A percentile compares a stretch with the other conserved stretches of the same genome.
Conservation (phyloP, 768 basidiomycete genomes). For the Rossbeevera mucosa region DNA sequence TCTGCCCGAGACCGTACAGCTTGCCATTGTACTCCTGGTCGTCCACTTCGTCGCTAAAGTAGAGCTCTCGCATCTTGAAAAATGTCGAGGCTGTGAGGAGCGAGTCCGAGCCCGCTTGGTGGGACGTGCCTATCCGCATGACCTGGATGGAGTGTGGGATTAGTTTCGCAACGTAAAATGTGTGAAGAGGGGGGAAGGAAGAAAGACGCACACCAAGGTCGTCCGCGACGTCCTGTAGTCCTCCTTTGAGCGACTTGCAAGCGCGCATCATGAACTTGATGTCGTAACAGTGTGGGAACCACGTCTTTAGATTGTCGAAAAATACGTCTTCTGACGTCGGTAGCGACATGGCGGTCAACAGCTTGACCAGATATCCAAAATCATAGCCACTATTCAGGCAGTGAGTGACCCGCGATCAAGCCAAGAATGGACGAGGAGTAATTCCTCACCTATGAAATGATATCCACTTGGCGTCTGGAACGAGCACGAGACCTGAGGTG, state of each 20-base stretch:
- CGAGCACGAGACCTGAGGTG: slow-evolving; percentile 88
- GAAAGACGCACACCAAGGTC: slow-evolving; percentile 78
- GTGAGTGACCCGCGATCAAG: neutral
- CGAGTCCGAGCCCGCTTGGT: slow-evolving; percentile 97
- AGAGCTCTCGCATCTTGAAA: slow-evolving; percentile 91
- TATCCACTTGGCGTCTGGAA: slow-evolving; percentile 90
- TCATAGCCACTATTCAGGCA: slow-evolving; percentile 78
- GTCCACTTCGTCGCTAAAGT: slow-evolving; percentile 88
- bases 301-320: slow-evolving; percentile 78
- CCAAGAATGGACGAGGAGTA: neutral
- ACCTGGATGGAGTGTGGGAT: slow-evolving; percentile 45
- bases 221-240: slow-evolving; percentile 93
- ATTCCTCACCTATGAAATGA: slow-evolving; percentile 87
- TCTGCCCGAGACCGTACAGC: slow-evolving; percentile 79
- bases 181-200: neutral
- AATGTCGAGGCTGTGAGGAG: slow-evolving; percentile 90
- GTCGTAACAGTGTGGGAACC: slow-evolving; percentile 97
- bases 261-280: slow-evolving; percentile 95
- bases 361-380: slow-evolving; percentile 96
- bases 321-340: slow-evolving; percentile 88
- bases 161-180: neutral
- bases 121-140: slow-evolving; percentile 81
- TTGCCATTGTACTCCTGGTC: slow-evolving; percentile 78
- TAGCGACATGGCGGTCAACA: slow-evolving; percentile 79
- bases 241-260: slow-evolving; percentile 77